phyloP scores from a whole-genome alignment of 345 rosid species.

The Melastoma malabathricum region DNA sequence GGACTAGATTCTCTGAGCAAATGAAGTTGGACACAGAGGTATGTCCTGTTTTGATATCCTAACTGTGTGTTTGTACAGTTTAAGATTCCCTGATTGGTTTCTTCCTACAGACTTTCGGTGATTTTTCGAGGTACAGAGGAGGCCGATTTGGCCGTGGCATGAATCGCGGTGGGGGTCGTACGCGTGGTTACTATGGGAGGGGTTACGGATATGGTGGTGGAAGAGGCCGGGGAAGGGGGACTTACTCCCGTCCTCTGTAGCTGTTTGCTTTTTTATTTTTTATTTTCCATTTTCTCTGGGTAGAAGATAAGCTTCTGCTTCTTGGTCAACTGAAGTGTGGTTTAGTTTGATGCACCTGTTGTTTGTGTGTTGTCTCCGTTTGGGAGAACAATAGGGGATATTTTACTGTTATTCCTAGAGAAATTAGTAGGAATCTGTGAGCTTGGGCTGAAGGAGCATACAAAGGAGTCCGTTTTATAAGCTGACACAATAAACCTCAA shows the following conservation, averaged over 20 bases:
- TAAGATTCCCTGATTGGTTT: constrained; percentile 1
- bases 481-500: too few relatives aligned
- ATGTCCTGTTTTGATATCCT: constrained; percentile 4
- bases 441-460: too few relatives aligned
- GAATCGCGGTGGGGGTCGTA: constrained; percentile 16
- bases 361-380: neutral
- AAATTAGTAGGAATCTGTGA: neutral
- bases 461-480: too few relatives aligned
- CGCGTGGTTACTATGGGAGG: constrained; percentile 37
- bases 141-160: constrained; percentile 34
- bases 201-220: constrained; percentile 19
- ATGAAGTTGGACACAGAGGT: constrained; percentile 86
- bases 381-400: neutral
- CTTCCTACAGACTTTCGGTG: constrained; percentile 55
- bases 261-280: neutral
- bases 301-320: too few relatives aligned
- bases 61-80: neutral
- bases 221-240: constrained; percentile 26
- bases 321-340: constrained; percentile 4
- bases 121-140: constrained; percentile 41
- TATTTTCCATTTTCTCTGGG: too few relatives aligned
- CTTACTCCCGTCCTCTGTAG: constrained; percentile 14
- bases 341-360: constrained; percentile 5
- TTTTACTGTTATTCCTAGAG: neutral
- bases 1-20: constrained; percentile 77